Evolutionary conservation across 352 stramenopile species (phyloP).

Genomic region (Phytopythium mirpurense): DNA sequence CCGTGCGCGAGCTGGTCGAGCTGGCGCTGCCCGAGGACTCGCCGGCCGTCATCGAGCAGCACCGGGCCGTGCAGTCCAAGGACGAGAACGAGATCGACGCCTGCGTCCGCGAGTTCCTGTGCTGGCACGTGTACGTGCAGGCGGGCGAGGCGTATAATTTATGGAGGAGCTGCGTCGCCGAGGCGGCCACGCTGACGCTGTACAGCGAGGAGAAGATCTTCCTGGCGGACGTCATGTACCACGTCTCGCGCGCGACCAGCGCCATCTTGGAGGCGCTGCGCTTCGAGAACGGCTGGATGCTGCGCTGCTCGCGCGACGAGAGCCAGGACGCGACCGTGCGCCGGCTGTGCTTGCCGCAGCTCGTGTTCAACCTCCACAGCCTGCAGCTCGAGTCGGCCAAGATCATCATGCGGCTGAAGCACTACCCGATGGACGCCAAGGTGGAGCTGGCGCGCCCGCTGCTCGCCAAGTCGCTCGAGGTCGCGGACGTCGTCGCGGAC

Average conservation of each 20-base stretch:
- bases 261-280: conserved; percentile 67
- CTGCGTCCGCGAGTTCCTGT: conserved; percentile 55
- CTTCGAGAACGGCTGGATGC: conserved; percentile 77
- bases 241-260: conserved; percentile 43
- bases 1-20: conserved; percentile 54
- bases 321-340: conserved; percentile 40
- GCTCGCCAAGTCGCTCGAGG: conserved; percentile 67
- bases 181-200: conserved; percentile 17
- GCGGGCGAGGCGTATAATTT: conserved; percentile 60
- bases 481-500: conserved; percentile 74
- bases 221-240: conserved; percentile 70
- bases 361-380: conserved; percentile 75
- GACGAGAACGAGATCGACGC: conserved; percentile 46
- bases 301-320: conserved; percentile 37
- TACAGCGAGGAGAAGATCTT: conserved; percentile 81
- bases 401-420: conserved; percentile 57
- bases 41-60: conserved; percentile 51
- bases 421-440: conserved; percentile 56
- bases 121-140: conserved; percentile 67
- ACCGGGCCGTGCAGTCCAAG: conserved; percentile 34
- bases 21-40: conserved; percentile 65
- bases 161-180: conserved; percentile 60
- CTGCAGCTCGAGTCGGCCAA: conserved; percentile 75
- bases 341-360: conserved; percentile 49
- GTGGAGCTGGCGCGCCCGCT: conserved; percentile 48